phyloP scores from a whole-genome alignment of 1,284 basidiomycete genomes.

The Heterobasidion parviporum region DNA sequence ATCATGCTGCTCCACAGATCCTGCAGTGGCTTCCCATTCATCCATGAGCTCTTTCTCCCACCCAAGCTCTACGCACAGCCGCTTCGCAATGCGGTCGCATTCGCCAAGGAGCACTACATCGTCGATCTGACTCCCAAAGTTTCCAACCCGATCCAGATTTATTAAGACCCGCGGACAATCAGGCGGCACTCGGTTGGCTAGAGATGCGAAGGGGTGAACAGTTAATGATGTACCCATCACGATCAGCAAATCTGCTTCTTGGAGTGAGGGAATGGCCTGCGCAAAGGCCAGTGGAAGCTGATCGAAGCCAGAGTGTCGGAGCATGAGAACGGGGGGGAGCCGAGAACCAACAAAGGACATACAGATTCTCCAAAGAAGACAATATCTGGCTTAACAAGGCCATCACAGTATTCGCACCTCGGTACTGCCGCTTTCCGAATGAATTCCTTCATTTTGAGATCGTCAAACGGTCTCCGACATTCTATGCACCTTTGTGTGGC shows the following conservation, averaged over 20 bases:
- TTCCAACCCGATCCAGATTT: constrained; percentile 60
- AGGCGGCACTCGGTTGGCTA: constrained; percentile 40
- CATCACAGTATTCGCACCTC: constrained; percentile 55
- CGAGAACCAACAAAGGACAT: constrained; percentile 17
- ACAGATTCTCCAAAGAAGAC: constrained; percentile 91
- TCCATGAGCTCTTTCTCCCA: constrained; percentile 54
- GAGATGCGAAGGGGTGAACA: constrained; percentile 69
- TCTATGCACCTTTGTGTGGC: constrained; percentile 75
- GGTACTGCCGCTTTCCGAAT: constrained; percentile 56
- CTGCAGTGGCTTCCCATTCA: constrained; percentile 9
- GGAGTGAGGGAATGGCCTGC: constrained; percentile 35
- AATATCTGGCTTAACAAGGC: constrained; percentile 86
- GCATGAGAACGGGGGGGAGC: constrained; percentile 1
- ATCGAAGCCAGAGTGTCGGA: neutral
- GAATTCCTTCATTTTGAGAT: constrained; percentile 58
- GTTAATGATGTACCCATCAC: constrained; percentile 90
- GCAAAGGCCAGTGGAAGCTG: constrained; percentile 58
- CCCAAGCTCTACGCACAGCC: constrained; percentile 55
- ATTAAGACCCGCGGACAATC: constrained; percentile 62
- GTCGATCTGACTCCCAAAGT: constrained; percentile 41
- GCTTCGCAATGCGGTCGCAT: constrained; percentile 56
- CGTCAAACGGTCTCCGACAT: constrained; percentile 53
- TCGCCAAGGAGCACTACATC: constrained; percentile 60
- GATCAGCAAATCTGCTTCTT: constrained; percentile 77
- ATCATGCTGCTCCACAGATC: constrained; percentile 3